Evolutionary conservation across 2,329 filamentous ascomycete genomes (phyloP).

Genomic region (Biscogniauxia marginata): DNA sequence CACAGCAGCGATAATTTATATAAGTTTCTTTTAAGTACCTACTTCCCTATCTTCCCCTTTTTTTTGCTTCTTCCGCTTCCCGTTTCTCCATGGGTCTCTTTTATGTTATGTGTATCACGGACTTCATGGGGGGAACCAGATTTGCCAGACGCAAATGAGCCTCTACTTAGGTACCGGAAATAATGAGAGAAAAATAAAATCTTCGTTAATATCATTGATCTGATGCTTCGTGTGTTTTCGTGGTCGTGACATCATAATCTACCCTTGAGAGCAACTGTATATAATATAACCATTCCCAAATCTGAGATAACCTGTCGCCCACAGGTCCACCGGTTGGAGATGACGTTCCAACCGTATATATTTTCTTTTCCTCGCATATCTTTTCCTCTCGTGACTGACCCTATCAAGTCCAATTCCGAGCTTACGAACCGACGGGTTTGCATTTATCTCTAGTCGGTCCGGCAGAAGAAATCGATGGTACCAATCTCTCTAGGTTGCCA

Average conservation of each 20-base stretch:
- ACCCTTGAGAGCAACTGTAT: not conserved
- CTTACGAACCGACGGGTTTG: not conserved
- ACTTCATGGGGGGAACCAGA: too few species aligned
- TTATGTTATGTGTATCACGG: too few species aligned
- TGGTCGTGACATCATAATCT: not conserved
- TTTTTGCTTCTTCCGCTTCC: conserved; percentile 1
- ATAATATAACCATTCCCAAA: not conserved
- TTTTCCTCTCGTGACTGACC: not conserved
- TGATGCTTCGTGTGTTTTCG: not conserved
- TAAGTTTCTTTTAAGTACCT: not conserved
- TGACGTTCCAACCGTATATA: not conserved
- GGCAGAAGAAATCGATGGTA: not conserved
- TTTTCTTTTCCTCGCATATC: not conserved
- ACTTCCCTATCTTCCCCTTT: not conserved
- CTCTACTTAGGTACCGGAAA: not conserved
- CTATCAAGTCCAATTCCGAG: not conserved
- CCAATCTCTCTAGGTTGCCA: not conserved
- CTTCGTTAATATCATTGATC: not conserved
- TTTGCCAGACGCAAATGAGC: too few species aligned
- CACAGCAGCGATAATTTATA: not conserved
- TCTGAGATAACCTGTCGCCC: not conserved
- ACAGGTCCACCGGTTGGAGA: not conserved
- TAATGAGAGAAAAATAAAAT: not conserved
- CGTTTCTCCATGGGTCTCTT: too few species aligned
- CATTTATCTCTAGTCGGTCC: not conserved